Conservation (phyloP, 1,284 basidiomycete genomes). For the Salmacisia buchloeana region DNA sequence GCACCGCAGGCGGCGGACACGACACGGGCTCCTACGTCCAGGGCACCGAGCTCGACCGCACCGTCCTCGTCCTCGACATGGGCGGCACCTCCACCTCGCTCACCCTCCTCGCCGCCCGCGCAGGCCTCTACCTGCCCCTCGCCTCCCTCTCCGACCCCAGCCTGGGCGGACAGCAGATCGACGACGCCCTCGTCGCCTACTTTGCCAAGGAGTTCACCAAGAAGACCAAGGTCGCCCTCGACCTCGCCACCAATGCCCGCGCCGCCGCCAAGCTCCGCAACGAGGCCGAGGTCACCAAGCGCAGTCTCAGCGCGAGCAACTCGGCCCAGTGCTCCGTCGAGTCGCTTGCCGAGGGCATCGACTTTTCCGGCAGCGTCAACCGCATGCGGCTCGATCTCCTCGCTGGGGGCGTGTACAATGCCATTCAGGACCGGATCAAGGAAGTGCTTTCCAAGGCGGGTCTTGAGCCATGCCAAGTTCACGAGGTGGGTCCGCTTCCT, state of each 20-base stretch:
- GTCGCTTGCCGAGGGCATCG: constrained; percentile 86
- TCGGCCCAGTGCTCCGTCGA: constrained; percentile 86
- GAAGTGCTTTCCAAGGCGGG: constrained; percentile 62
- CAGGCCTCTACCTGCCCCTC: constrained; percentile 58
- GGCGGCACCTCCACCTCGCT: constrained; percentile 59
- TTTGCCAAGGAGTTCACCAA: constrained; percentile 97
- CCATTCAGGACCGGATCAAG: constrained; percentile 63
- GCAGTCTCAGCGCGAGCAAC: constrained; percentile 79
- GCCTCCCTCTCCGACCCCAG: constrained; percentile 55
- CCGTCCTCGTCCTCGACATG: constrained; percentile 59
- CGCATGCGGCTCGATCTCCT: constrained; percentile 89
- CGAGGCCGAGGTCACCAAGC: constrained; percentile 90
- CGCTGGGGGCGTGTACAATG: constrained; percentile 66
- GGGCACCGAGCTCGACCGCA: constrained; percentile 56
- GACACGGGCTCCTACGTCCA: constrained; percentile 43
- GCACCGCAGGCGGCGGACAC: not conserved
- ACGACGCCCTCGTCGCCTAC: constrained; percentile 77
- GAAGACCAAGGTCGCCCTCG: constrained; percentile 77
- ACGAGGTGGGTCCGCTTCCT: constrained; percentile 59
- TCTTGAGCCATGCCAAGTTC: constrained; percentile 72
- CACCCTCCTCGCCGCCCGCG: constrained; percentile 56
- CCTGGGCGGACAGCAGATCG: constrained; percentile 65
- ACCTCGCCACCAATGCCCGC: constrained; percentile 57
- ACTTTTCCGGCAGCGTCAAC: constrained; percentile 89
- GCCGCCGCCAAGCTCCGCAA: constrained; percentile 89